phyloP scores from a whole-genome alignment of 139 green algal species.

The Auxenochlorella pyrenoidosa region DNA sequence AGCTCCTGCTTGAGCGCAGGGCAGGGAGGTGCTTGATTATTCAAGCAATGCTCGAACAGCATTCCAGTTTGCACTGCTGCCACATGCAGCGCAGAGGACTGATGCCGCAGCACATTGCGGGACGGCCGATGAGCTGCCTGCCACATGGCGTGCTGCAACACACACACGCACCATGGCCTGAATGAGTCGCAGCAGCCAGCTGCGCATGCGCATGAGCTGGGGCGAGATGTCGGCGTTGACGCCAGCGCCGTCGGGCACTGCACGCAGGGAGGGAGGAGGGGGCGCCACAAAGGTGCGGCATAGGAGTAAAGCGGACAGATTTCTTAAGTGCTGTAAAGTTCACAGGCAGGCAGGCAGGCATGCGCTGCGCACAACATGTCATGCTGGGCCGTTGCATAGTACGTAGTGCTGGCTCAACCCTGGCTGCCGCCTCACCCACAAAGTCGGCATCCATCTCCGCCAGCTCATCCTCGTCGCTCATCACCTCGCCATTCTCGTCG shows the following conservation, averaged over 20 bases:
- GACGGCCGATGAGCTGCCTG: not conserved
- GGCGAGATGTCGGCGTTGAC: not conserved
- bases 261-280: not conserved
- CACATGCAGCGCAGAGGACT: not conserved
- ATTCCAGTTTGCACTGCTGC: not conserved
- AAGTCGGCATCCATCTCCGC: not conserved
- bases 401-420: too few species aligned
- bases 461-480: constrained; percentile 2
- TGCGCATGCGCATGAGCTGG: constrained; percentile 39
- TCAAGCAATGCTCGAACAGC: not conserved
- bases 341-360: not conserved
- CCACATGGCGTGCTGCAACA: too few species aligned
- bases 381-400: too few species aligned
- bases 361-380: too few species aligned
- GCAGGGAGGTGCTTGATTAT: not conserved
- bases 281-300: not conserved
- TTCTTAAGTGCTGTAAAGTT: too few species aligned
- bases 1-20: not conserved
- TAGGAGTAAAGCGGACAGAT: too few species aligned
- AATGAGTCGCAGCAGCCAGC: constrained; percentile 49
- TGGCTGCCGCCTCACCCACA: not conserved
- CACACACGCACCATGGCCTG: constrained; percentile 41
- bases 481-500: not conserved
- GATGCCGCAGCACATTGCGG: not conserved
- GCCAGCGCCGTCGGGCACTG: not conserved